phyloP scores from a whole-genome alignment of 2,329 filamentous ascomycete species.

The Tolypocladium sp. region DNA sequence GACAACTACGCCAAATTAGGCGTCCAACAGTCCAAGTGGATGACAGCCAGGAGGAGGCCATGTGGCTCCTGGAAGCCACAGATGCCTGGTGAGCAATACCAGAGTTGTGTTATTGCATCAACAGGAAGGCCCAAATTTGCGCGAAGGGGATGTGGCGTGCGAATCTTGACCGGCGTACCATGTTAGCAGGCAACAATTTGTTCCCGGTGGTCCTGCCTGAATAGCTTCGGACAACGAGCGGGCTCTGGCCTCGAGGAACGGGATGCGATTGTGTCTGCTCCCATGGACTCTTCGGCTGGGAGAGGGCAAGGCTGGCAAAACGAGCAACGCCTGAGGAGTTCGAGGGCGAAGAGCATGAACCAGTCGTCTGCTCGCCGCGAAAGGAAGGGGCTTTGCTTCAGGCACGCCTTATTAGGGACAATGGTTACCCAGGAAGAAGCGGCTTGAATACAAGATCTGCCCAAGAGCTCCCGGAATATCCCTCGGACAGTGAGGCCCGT shows the following conservation, averaged over 20 bases:
- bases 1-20: not conserved
- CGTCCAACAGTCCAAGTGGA: not conserved
- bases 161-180: no score
- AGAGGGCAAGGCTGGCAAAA: no score
- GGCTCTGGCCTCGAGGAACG: not conserved
- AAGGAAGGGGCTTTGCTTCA: not conserved
- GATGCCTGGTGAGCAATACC: not conserved
- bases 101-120: not conserved
- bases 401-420: not conserved
- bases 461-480: no score
- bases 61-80: not conserved
- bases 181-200: not conserved
- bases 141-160: not conserved
- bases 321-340: not conserved
- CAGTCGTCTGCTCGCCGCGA: not conserved
- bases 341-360: not conserved
- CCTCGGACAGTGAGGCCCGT: no score
- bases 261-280: not conserved
- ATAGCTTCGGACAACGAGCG: not conserved
- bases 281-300: no score
- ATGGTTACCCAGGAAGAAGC: not conserved
- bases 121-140: not conserved
- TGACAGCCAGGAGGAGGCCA: not conserved
- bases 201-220: not conserved
- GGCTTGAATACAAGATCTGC: not conserved